Percentiles rank a stretch among this genome's conserved stretches.
Conservation (phyloP, 768 basidiomycete genomes). For the Dacryopinax spathularia region DNA sequence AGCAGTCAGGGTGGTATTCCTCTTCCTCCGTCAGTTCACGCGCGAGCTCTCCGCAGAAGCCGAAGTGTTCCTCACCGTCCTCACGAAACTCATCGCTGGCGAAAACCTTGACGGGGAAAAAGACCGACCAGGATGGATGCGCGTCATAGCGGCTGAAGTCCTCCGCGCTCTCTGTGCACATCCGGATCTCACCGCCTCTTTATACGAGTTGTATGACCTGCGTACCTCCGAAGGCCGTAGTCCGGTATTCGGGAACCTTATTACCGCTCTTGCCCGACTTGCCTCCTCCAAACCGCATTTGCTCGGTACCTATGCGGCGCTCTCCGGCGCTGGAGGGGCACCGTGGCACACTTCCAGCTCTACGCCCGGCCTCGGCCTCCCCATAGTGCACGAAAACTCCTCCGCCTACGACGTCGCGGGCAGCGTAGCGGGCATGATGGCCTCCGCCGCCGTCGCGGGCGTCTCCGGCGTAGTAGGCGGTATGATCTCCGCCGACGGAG, state of each 20-base stretch:
- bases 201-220: conserved; percentile 66
- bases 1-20: conserved; percentile 83
- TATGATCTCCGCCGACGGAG: neutral
- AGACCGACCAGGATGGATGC: conserved; percentile 57
- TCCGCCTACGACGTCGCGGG: neutral
- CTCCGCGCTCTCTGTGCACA: conserved; percentile 78
- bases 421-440: conserved; percentile 14
- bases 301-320: conserved; percentile 61
- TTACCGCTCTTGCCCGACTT: conserved; percentile 71
- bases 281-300: conserved; percentile 78
- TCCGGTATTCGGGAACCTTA: conserved; percentile 56
- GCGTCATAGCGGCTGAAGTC: conserved; percentile 84
- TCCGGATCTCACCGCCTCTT: conserved; percentile 56
- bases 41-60: conserved; percentile 65
- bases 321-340: conserved; percentile 62
- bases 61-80: conserved; percentile 64
- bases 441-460: conserved; percentile 7
- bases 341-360: conserved; percentile 21
- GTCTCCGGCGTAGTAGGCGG: conserved; percentile 8
- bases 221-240: conserved; percentile 28
- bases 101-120: conserved; percentile 19
- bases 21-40: conserved; percentile 83
- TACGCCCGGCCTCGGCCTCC: neutral
- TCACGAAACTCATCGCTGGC: conserved; percentile 30
- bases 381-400: neutral